A percentile compares a stretch with the other conserved stretches of the same genome.
Evolutionary conservation across 305 asterid species (phyloP).

Genomic region (Fraxinus sp.): DNA sequence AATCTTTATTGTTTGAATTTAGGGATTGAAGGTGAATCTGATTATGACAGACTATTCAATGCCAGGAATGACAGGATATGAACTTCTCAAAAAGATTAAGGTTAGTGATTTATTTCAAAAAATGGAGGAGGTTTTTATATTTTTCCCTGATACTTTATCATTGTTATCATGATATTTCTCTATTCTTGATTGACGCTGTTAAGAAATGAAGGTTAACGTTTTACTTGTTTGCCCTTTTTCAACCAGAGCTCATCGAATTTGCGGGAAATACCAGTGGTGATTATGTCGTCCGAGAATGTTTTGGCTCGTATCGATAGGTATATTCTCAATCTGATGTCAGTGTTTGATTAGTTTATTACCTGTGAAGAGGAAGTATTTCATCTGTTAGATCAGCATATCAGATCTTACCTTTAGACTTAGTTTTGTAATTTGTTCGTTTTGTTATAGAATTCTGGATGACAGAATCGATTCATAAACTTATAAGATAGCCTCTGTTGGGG

Average conservation of each 20-base stretch:
- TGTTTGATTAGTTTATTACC: background rate
- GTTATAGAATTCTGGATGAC: background rate
- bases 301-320: slow-evolving; percentile 81
- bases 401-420: background rate
- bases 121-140: background rate
- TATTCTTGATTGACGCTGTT: background rate
- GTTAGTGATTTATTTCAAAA: slow-evolving; percentile 29
- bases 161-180: background rate
- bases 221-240: background rate
- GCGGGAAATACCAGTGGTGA: slow-evolving; percentile 74
- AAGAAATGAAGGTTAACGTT: background rate
- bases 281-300: slow-evolving; percentile 85
- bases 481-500: background rate
- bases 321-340: background rate
- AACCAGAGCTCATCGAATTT: slow-evolving; percentile 64
- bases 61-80: slow-evolving; percentile 98
- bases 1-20: slow-evolving; percentile 10
- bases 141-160: background rate
- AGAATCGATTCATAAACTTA: background rate
- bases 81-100: slow-evolving; percentile 86
- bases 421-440: background rate
- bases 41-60: slow-evolving; percentile 86
- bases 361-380: background rate
- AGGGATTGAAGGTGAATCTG: slow-evolving; percentile 83
- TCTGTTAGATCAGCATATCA: background rate